These are phyloP conservation scores for Catharanthus roseus DNA, from an alignment of 257 asterid genomes.

Conservation along the genomic window DNA sequence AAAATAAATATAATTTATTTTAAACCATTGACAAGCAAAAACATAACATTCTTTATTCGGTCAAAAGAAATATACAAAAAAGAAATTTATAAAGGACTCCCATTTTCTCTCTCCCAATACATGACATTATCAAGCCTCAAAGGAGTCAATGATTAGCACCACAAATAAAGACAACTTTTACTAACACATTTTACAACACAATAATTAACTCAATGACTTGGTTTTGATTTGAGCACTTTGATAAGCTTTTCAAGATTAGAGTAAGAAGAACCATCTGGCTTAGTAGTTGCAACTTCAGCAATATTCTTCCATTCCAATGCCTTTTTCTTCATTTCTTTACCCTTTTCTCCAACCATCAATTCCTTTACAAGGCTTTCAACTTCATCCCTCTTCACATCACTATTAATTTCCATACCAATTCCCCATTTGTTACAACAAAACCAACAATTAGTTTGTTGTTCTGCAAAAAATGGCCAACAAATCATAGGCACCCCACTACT, in stretches of 20 bases:
- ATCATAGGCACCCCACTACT: constrained; percentile 27
- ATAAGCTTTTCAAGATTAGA: constrained; percentile 23
- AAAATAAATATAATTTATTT: too few species aligned
- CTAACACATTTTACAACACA: too few species aligned
- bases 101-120: too few species aligned
- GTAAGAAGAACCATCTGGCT: constrained; percentile 18
- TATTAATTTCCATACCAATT: constrained; percentile 25
- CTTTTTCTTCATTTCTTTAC: constrained; percentile 22
- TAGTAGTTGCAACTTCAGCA: constrained; percentile 14
- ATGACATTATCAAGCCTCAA: too few species aligned
- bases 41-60: too few species aligned
- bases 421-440: constrained; percentile 19
- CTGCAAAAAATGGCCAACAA: constrained; percentile 35
- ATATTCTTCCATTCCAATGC: constrained; percentile 24
- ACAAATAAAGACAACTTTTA: too few species aligned
- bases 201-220: too few species aligned
- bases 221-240: constrained; percentile 10
- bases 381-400: constrained; percentile 24
- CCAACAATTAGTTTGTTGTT: constrained; percentile 30
- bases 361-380: constrained; percentile 24
- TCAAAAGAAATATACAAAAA: too few species aligned
- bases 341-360: constrained; percentile 22
- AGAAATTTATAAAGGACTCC: too few species aligned
- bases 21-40: too few species aligned
- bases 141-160: too few species aligned